Evolutionary conservation across 2,329 filamentous ascomycete genomes (phyloP).

Genomic region (Diaporthe aspalathi): DNA sequence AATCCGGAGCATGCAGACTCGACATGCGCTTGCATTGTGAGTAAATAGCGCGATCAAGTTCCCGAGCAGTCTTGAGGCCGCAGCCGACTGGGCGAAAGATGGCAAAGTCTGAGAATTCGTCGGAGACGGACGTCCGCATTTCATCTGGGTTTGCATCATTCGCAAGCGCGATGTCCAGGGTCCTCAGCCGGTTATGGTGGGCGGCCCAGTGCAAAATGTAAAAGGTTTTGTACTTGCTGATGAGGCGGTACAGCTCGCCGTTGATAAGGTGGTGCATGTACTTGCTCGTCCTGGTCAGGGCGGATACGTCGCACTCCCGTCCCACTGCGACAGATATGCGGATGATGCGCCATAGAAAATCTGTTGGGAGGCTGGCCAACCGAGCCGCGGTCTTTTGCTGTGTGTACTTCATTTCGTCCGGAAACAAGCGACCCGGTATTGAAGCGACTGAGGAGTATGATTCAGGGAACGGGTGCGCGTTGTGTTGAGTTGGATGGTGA

Average conservation of each 20-base stretch:
- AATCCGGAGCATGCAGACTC: not conserved
- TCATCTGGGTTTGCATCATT: not conserved
- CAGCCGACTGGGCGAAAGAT: not conserved
- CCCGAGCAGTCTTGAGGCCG: not conserved
- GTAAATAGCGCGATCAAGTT: not conserved
- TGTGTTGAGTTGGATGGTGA: not conserved
- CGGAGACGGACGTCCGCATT: not conserved
- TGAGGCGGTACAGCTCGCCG: not conserved
- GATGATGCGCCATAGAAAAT: not conserved
- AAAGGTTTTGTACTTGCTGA: not conserved
- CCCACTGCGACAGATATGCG: not conserved
- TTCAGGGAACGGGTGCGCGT: no score
- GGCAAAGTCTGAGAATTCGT: fast-evolving
- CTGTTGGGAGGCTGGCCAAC: not conserved
- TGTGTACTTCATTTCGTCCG: no score
- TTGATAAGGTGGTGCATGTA: not conserved
- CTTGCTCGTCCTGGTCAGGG: not conserved
- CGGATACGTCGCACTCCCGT: not conserved
- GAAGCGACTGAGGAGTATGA: no score
- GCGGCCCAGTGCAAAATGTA: not conserved
- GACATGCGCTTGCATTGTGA: not conserved
- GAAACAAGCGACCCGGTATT: not conserved
- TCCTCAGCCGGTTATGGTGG: not conserved
- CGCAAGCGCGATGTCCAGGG: not conserved
- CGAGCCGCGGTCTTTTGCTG: not conserved